These are phyloP conservation scores for Starmerella geochares DNA, from an alignment of 805 yeast genomes.

Conservation along the genomic window DNA sequence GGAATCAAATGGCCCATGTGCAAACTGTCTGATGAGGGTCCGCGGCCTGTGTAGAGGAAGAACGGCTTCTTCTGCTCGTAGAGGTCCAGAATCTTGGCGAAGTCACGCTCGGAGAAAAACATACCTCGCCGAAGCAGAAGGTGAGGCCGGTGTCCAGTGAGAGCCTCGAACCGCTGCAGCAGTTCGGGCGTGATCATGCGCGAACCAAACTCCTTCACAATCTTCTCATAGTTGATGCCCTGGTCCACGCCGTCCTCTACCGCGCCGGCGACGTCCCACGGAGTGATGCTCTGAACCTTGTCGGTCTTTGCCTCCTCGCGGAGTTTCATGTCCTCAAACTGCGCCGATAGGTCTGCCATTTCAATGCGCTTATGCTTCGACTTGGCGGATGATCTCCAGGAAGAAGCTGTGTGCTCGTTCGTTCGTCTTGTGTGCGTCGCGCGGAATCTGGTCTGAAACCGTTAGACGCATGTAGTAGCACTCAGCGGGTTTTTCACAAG, in stretches of 20 bases:
- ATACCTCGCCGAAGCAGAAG: conserved; percentile 81
- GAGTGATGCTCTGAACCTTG: conserved; percentile 55
- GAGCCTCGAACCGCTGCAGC: conserved; percentile 58
- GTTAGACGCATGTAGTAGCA: too few relatives aligned
- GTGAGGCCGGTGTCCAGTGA: conserved; percentile 89
- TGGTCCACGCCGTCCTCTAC: conserved; percentile 89
- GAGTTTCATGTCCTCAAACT: conserved; percentile 20
- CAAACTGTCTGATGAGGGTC: conserved; percentile 89
- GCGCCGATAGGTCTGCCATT: conserved; percentile 23
- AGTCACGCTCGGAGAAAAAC: conserved; percentile 75
- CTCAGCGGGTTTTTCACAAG: too few relatives aligned
- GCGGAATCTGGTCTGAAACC: too few relatives aligned
- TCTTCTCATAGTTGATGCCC: conserved; percentile 82
- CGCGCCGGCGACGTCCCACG: conserved; percentile 99
- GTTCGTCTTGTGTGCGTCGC: too few relatives aligned
- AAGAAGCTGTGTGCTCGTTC: too few relatives aligned
- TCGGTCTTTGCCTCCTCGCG: conserved; percentile 9
- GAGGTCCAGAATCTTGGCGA: conserved; percentile 60
- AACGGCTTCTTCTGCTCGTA: conserved; percentile 94
- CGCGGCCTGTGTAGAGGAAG: conserved; percentile 93
- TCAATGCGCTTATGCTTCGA: neutral
- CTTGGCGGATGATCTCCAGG: too few relatives aligned
- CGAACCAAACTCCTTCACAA: conserved; percentile 82
- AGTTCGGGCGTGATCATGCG: conserved; percentile 58
- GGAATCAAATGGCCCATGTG: conserved; percentile 97